These are phyloP conservation scores for Pterocarpus macrocarpus DNA, from an alignment of 306 rosid genomes.

Conservation along the genomic window DNA sequence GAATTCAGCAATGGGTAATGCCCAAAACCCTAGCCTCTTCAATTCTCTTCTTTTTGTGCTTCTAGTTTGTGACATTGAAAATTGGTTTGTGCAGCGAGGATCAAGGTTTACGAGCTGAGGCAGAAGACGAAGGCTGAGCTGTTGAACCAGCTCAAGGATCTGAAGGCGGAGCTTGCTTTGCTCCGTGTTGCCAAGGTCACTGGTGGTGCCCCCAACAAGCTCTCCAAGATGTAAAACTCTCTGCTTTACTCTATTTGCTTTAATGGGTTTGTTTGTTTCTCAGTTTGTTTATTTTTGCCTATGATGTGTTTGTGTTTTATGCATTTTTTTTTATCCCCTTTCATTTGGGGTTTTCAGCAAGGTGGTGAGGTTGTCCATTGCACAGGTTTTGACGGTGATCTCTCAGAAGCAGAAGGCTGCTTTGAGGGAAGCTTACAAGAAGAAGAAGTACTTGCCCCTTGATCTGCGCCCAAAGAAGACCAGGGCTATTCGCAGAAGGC, in stretches of 20 bases:
- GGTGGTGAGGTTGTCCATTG: conserved; percentile 92
- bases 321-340: neutral
- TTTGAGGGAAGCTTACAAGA: conserved; percentile 89
- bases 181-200: conserved; percentile 99
- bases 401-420: conserved; percentile 96
- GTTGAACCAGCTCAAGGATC: conserved; percentile 87
- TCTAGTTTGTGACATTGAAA: conserved; percentile 6
- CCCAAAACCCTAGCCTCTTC: neutral
- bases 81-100: conserved; percentile 71
- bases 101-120: conserved; percentile 95
- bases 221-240: conserved; percentile 79
- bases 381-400: conserved; percentile 95
- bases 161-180: conserved; percentile 91
- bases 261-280: neutral
- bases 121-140: conserved; percentile 81
- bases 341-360: conserved; percentile 60
- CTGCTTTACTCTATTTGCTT: neutral
- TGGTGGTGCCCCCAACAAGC: conserved; percentile 98
- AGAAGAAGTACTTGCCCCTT: conserved; percentile 88
- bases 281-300: neutral
- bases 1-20: conserved; percentile 64
- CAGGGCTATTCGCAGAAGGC: conserved; percentile 92
- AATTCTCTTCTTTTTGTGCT: neutral
- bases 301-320: neutral
- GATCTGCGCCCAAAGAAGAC: conserved; percentile 99